phyloP scores from a whole-genome alignment of 2,329 filamentous ascomycete genomes.

The Epichloe aotearoae region DNA sequence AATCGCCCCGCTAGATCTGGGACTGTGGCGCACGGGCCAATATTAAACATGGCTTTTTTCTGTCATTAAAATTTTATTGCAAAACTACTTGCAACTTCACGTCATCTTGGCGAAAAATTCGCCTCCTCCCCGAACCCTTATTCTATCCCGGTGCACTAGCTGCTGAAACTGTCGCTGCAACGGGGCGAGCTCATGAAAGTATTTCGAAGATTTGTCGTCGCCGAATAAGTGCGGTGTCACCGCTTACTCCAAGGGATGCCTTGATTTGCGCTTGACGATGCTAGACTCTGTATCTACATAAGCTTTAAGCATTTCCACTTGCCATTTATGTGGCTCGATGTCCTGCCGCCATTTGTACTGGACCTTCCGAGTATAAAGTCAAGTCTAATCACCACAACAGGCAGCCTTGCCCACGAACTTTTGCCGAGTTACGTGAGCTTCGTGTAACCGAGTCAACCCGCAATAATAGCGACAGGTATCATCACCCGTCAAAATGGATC shows the following conservation, averaged over 20 bases:
- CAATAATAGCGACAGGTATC: not conserved
- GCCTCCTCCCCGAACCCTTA: not conserved
- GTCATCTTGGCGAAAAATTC: too few species aligned
- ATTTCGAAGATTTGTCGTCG: not conserved
- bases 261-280: not conserved
- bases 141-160: not conserved
- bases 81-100: not conserved
- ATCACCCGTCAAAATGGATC: conserved; percentile 27
- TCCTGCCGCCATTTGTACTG: too few species aligned
- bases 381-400: not conserved
- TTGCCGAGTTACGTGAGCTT: not conserved
- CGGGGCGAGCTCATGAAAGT: not conserved
- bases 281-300: not conserved
- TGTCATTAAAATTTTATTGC: not conserved
- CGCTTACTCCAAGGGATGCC: not conserved
- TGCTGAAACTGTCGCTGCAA: not conserved
- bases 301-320: not conserved
- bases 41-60: too few species aligned
- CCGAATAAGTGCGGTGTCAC: not conserved
- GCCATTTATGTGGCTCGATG: too few species aligned
- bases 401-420: not conserved
- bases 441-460: not conserved
- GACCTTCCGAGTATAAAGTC: not conserved
- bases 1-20: too few species aligned
- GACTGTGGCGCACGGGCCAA: too few species aligned